Percentiles rank a stretch among this genome's conserved stretches.
phyloP scores from a whole-genome alignment of 192 early-diverging fungal genomes.

The Haplosporangium gracile region DNA sequence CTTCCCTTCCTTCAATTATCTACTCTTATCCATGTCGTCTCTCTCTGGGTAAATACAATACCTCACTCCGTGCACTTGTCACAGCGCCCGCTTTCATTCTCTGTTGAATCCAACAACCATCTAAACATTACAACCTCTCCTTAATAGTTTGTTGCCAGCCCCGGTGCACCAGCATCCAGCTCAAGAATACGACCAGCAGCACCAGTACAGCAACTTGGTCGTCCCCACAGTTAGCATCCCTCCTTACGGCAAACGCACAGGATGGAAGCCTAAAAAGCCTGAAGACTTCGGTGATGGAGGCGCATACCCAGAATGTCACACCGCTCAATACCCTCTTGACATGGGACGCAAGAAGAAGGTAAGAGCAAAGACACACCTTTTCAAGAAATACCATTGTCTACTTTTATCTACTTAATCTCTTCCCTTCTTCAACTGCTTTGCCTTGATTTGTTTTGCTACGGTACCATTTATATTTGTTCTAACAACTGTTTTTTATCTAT shows the following conservation, averaged over 20 bases:
- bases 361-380: background rate
- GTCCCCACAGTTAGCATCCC: slow-evolving; percentile 63
- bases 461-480: background rate
- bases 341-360: slow-evolving; percentile 87
- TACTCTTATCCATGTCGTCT: slow-evolving; percentile 17
- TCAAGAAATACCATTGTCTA: background rate
- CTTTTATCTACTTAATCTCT: no score
- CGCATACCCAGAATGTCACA: slow-evolving; percentile 94
- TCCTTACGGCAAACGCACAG: slow-evolving; percentile 83
- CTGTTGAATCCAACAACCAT: background rate
- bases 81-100: background rate
- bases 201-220: slow-evolving; percentile 23
- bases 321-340: slow-evolving; percentile 94
- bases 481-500: background rate
- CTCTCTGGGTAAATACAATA: slow-evolving; percentile 27
- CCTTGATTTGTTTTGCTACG: background rate
- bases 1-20: background rate
- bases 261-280: slow-evolving; percentile 82
- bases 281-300: slow-evolving; percentile 98
- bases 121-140: background rate
- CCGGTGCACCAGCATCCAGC: slow-evolving; percentile 49
- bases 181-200: slow-evolving; percentile 36
- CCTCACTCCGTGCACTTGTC: background rate
- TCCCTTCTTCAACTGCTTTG: background rate
- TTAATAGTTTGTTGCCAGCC: slow-evolving; percentile 38